Evolutionary conservation across 2,329 filamentous ascomycete species (phyloP).

Genomic region (Biscogniauxia mediterranea): DNA sequence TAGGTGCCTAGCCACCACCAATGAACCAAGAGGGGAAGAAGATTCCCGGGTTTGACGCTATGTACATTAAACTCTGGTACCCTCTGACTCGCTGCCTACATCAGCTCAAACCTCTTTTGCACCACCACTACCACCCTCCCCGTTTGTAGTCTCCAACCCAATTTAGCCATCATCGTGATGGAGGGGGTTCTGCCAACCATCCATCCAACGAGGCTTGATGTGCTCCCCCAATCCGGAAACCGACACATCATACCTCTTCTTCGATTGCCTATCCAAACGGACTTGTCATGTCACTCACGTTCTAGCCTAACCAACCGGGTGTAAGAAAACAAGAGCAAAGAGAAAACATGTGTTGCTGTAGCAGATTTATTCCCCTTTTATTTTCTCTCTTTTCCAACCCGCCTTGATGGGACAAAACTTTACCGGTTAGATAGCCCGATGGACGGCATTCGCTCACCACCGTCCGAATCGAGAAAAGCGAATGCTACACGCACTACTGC

Average conservation of each 20-base stretch:
- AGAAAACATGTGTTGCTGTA: not conserved
- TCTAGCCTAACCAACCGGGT: not conserved
- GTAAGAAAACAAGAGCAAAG: not conserved
- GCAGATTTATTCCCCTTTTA: no score
- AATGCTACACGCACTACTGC: not conserved
- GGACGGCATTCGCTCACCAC: not conserved
- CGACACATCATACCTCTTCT: not conserved
- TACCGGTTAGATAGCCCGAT: no score
- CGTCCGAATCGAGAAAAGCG: not conserved
- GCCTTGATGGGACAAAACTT: no score
- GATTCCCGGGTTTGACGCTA: not conserved
- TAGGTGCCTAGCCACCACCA: no score
- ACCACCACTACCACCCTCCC: not conserved
- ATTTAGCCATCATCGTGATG: not conserved
- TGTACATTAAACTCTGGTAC: not conserved
- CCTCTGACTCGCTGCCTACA: not conserved
- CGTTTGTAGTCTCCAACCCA: not conserved
- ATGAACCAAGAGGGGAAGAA: no score
- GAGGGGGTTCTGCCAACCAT: not conserved
- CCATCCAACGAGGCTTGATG: not conserved
- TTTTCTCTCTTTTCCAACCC: no score
- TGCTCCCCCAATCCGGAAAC: not conserved
- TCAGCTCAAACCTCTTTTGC: not conserved
- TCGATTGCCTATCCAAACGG: not conserved
- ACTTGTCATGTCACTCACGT: not conserved